These are phyloP conservation scores for Cyamopsis tetragonoloba DNA, from an alignment of 306 rosid species.

Conservation along the genomic window DNA sequence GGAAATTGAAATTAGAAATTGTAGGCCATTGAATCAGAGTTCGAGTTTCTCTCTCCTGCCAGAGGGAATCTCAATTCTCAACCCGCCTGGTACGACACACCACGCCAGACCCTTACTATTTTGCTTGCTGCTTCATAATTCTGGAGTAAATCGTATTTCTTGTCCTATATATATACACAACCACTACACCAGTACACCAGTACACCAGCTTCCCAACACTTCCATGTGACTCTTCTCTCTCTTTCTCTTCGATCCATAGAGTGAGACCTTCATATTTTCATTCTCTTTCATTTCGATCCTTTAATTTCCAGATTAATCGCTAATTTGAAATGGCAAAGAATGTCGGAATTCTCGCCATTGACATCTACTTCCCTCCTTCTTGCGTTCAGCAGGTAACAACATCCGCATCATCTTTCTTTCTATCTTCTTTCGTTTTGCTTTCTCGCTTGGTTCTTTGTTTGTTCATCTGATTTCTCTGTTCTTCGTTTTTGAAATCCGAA, in stretches of 20 bases:
- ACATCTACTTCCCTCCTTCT: slow-evolving; percentile 88
- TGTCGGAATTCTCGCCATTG: slow-evolving; percentile 92
- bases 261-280: too few relatives aligned
- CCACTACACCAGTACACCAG: too few relatives aligned
- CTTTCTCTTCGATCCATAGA: too few relatives aligned
- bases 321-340: slow-evolving; percentile 59
- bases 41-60: too few relatives aligned
- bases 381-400: slow-evolving; percentile 76
- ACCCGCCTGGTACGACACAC: too few relatives aligned
- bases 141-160: too few relatives aligned
- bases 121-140: too few relatives aligned
- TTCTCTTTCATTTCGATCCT: not conserved
- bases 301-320: not conserved
- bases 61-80: too few relatives aligned
- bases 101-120: too few relatives aligned
- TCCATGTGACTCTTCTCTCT: slow-evolving; percentile 16
- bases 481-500: not conserved
- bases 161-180: not conserved
- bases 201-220: not conserved
- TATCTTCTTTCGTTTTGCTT: not conserved
- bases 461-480: not conserved
- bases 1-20: too few relatives aligned
- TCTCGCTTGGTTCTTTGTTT: not conserved
- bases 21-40: too few relatives aligned
- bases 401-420: not conserved